Evolutionary conservation across 2,329 filamentous ascomycete genomes (phyloP).

Genomic region (Diaporthe longicolla): DNA sequence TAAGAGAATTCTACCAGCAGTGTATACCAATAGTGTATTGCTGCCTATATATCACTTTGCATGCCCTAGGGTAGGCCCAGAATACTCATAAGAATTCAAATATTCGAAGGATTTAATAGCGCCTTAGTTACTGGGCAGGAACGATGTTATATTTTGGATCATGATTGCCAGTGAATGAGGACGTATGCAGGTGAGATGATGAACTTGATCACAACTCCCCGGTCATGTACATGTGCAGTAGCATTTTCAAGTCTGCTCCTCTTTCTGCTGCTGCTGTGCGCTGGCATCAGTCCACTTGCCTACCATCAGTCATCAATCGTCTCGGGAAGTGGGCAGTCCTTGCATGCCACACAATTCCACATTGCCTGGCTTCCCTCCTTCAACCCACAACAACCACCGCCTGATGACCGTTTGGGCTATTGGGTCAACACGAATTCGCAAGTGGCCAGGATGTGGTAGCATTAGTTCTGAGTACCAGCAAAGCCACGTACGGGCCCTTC

Average conservation of each 20-base stretch:
- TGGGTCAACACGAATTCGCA: too few species aligned
- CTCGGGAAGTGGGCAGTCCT: too few species aligned
- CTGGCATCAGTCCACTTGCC: background rate
- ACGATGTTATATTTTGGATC: background rate
- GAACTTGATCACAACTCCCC: background rate
- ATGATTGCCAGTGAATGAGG: too few species aligned
- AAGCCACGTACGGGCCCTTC: background rate
- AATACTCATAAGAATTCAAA: background rate
- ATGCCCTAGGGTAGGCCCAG: too few species aligned
- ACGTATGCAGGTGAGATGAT: too few species aligned
- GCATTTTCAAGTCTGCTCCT: background rate
- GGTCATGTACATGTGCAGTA: background rate
- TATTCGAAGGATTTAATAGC: background rate
- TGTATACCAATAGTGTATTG: background rate
- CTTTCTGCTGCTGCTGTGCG: background rate
- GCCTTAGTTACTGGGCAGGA: background rate
- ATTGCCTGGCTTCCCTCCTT: background rate
- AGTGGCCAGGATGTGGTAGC: background rate
- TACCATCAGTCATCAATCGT: too few species aligned
- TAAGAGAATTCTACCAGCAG: too few species aligned
- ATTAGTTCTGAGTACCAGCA: background rate
- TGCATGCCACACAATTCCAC: too few species aligned
- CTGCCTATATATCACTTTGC: background rate
- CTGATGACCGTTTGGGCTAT: background rate
- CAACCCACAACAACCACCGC: too few species aligned